These are phyloP conservation scores for Lodderomyces metapsilosis DNA, from an alignment of 1,139 yeast species.

Conservation along the genomic window DNA sequence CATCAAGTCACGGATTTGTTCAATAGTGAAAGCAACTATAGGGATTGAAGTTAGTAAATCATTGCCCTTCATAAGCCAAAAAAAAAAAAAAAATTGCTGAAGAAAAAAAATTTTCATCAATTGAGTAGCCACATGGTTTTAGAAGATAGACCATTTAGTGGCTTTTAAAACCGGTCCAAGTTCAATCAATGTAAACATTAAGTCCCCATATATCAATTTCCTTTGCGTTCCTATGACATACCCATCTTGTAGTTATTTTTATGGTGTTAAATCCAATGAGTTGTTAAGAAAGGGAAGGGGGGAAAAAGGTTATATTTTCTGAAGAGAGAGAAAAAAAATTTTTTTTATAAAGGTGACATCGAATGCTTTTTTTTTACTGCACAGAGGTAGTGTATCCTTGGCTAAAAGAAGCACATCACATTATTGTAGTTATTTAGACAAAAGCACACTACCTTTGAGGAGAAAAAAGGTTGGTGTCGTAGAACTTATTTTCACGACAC, in stretches of 20 bases:
- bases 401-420: not conserved
- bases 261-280: constrained; percentile 17
- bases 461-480: not conserved
- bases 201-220: not conserved
- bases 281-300: constrained; percentile 10
- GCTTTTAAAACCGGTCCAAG: not conserved
- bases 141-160: too few relatives aligned
- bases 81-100: not conserved
- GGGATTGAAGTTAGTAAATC: constrained; percentile 9
- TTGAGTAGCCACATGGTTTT: constrained; percentile 1
- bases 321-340: constrained; percentile 8
- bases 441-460: constrained; percentile 1
- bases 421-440: not conserved
- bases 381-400: constrained; percentile 1
- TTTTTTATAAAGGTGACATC: constrained; percentile 3
- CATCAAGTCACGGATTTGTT: constrained; percentile 98
- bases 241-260: constrained; percentile 32
- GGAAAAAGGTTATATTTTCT: constrained; percentile 4
- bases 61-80: not conserved
- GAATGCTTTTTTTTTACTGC: not conserved
- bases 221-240: constrained; percentile 22
- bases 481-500: not conserved
- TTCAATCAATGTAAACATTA: not conserved
- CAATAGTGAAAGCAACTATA: constrained; percentile 71
- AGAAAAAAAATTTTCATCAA: constrained; percentile 2